Base-by-base conservation (phyloP, 805 yeast species). In the Candida palmyrensis region DNA sequence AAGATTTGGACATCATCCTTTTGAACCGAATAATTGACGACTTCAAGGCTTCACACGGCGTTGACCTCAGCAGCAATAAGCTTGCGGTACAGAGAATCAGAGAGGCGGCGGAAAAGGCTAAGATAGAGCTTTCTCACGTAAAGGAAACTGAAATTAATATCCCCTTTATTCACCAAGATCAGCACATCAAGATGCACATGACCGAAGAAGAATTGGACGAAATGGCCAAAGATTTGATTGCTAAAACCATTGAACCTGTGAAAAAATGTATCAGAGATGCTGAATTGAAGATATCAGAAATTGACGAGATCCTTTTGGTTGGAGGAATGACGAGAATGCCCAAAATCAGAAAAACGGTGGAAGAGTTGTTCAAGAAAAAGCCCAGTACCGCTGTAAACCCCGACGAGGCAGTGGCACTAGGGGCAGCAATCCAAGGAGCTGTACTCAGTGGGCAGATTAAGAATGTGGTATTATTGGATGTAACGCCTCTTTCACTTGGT, bases 241-340 rank as follows among this genome's bases (percentile, higher is more conserved):
- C 79, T 37, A 72, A 73, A 44, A 82, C 92, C 7, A 68, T 81
- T 7, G 80, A 73, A 23, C 89, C 90, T 3, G 87, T 83, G 18
- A 77, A 78, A 48, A 75, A 74, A 50, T 88, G 92, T 26, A 55
- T 84, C 29, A 72, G 75, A 47, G 95, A 84, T 59, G 87, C 92
- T 1, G 81, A 75, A 24, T 59, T 84, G 42, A 66, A 75, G 27
- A 65, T 79, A 6, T 69, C 71, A 21, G 86, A 82, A 22, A 68
- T 83, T 30, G 84, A 83, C 49, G 88, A 84, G 53, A 77, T 84
- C 19, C 74, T 84, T 27, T 53, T 84, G 27, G 94, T 84, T 25
- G 95, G 95, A 38, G 95, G 95, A 43, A 84, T 84, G 94, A 83
- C 95, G 3, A 67, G 94, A 57, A 84, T 84, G 95, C 94, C 94